A percentile compares a stretch with the other conserved stretches of the same genome.
Conservation (phyloP, 345 rosid species). For the Tarenaya hassleriana region DNA sequence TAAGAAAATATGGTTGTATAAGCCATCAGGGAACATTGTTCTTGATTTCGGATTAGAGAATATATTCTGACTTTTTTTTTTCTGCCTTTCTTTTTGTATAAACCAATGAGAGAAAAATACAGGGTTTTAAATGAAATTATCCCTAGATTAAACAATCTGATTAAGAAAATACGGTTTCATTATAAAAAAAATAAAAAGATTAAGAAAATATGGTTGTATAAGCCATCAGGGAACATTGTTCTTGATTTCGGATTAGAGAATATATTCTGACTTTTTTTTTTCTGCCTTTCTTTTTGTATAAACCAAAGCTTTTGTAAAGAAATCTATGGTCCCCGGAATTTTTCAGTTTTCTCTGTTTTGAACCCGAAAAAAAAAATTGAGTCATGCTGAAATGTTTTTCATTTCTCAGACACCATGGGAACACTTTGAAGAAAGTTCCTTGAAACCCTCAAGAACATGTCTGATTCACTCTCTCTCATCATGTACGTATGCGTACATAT, state of each 20-base stretch:
- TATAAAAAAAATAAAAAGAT: conserved; percentile 6
- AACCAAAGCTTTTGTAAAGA: conserved; percentile 15
- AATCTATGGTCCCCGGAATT: neutral
- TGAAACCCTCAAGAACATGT: conserved; percentile 22
- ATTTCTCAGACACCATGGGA: conserved; percentile 17
- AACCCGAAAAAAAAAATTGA: conserved; percentile 10
- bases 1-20: conserved; percentile 23
- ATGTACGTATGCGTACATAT: conserved; percentile 1
- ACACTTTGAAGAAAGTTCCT: conserved; percentile 23
- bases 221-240: conserved; percentile 29
- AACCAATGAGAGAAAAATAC: too few relatives aligned
- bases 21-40: conserved; percentile 29
- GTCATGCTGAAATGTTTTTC: conserved; percentile 26
- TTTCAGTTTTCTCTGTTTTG: conserved; percentile 1
- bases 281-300: conserved; percentile 15
- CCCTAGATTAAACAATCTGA: neutral
- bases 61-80: conserved; percentile 19
- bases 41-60: conserved; percentile 27
- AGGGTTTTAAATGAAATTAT: too few relatives aligned
- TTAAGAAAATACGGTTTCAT: conserved; percentile 10
- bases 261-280: conserved; percentile 19
- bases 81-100: conserved; percentile 15
- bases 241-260: conserved; percentile 27
- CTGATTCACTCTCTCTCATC: conserved; percentile 24
- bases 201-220: conserved; percentile 23